Evolutionary conservation across 768 basidiomycete genomes (phyloP).

Genomic region (Boletus subparvulus): DNA sequence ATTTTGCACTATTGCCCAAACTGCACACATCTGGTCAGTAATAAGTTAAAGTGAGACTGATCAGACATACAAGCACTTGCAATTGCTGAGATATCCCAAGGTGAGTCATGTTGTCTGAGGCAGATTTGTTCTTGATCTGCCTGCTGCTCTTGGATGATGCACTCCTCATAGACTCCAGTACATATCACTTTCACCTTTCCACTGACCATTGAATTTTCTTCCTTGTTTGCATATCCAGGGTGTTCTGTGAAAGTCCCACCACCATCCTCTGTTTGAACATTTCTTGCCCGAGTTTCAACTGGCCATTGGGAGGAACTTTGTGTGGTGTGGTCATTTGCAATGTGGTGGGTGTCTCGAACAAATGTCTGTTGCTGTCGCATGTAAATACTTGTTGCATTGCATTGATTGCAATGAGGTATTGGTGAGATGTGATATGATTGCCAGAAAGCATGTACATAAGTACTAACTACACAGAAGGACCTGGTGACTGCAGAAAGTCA

Average conservation of each 20-base stretch:
- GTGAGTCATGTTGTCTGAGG: not conserved
- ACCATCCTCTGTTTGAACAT: not conserved
- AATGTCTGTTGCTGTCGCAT: not conserved
- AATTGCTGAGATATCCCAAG: not conserved
- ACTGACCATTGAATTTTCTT: not conserved
- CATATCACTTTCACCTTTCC: constrained; percentile 6
- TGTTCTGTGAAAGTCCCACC: not conserved
- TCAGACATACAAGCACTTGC: not conserved
- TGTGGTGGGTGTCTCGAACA: too few relatives aligned
- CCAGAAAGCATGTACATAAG: too few relatives aligned
- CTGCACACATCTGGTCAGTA: not conserved
- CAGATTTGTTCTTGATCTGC: not conserved
- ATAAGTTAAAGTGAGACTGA: not conserved
- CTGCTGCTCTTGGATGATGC: not conserved
- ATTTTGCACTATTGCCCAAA: constrained; percentile 12
- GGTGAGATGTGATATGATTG: not conserved
- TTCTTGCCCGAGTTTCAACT: not conserved
- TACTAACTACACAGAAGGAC: not conserved
- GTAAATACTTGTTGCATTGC: too few relatives aligned
- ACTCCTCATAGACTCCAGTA: not conserved
- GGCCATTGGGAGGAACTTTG: not conserved
- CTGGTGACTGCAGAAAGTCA: not conserved
- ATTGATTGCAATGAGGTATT: not conserved
- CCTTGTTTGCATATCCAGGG: constrained; percentile 4
- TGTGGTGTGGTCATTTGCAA: too few relatives aligned